A percentile compares a stretch with the other conserved stretches of the same genome.
These are phyloP conservation scores for Radiomyces spectabilis DNA, from an alignment of 192 early-diverging fungal genomes.

Conservation along the genomic window DNA sequence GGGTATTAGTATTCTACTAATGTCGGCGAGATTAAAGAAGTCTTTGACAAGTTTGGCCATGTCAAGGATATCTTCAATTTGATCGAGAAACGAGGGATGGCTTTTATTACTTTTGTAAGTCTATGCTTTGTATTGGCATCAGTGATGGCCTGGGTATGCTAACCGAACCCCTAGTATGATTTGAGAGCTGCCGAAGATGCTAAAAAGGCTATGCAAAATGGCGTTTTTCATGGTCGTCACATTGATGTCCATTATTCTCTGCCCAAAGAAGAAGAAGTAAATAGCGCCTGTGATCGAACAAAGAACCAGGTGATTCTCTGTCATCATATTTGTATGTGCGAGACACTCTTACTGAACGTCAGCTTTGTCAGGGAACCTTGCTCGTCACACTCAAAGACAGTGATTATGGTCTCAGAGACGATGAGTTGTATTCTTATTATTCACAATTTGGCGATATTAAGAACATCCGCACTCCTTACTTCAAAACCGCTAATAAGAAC, in stretches of 20 bases:
- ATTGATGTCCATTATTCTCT: slow-evolving; percentile 48
- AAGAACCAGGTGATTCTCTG: slow-evolving; percentile 35
- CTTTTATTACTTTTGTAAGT: slow-evolving; percentile 57
- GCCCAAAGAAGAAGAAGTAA: slow-evolving; percentile 34
- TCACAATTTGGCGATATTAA: slow-evolving; percentile 41
- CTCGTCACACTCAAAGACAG: slow-evolving; percentile 32
- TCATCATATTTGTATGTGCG: background rate
- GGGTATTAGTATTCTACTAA: slow-evolving; percentile 28
- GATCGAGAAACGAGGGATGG: slow-evolving; percentile 48
- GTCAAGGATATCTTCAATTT: slow-evolving; percentile 47
- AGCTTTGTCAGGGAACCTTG: slow-evolving; percentile 36
- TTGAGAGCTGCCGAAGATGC: slow-evolving; percentile 42
- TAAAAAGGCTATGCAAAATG: slow-evolving; percentile 31
- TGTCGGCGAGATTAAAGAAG: slow-evolving; percentile 25
- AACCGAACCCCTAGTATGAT: slow-evolving; percentile 28
- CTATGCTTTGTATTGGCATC: background rate
- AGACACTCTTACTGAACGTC: background rate
- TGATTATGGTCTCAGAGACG: slow-evolving; percentile 20
- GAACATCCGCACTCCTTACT: slow-evolving; percentile 21
- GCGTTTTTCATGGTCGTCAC: slow-evolving; percentile 26
- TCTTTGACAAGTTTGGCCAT: slow-evolving; percentile 47
- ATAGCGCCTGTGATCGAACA: slow-evolving; percentile 26
- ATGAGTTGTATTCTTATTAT: slow-evolving; percentile 30
- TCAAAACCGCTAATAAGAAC: slow-evolving; percentile 7
- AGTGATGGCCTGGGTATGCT: background rate